phyloP scores from a whole-genome alignment of 1,139 yeast genomes.

The Diutina siamensis region DNA sequence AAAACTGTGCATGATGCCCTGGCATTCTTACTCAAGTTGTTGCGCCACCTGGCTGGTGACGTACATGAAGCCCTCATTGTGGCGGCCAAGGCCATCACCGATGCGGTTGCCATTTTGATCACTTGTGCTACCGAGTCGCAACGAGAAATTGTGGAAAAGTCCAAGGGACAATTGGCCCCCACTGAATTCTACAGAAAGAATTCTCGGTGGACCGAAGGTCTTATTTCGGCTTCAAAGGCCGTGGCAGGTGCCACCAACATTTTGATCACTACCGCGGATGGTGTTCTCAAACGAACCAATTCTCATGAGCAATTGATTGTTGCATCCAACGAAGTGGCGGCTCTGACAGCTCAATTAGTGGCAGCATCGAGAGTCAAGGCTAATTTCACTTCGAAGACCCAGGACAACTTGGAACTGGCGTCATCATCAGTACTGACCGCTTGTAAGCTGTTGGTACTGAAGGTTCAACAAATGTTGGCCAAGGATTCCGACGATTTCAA shows the following conservation, averaged over 20 bases:
- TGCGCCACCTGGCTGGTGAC: slow-evolving; percentile 33
- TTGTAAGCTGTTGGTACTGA: slow-evolving; percentile 58
- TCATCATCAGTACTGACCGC: slow-evolving; percentile 63
- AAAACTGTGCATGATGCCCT: slow-evolving; percentile 59
- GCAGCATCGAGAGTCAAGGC: slow-evolving; percentile 90
- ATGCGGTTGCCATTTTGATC: slow-evolving; percentile 64
- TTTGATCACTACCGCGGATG: slow-evolving; percentile 77
- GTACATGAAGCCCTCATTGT: slow-evolving; percentile 69
- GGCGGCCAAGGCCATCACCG: slow-evolving; percentile 74
- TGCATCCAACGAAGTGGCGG: slow-evolving; percentile 86
- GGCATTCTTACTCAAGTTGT: slow-evolving; percentile 45
- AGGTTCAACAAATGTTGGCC: slow-evolving; percentile 53
- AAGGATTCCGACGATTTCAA: slow-evolving; percentile 10
- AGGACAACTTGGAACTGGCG: slow-evolving; percentile 61
- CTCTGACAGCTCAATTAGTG: slow-evolving; percentile 86
- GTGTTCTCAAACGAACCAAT: slow-evolving; percentile 52
- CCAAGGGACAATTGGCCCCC: slow-evolving; percentile 53
- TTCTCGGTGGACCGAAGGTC: slow-evolving; percentile 91
- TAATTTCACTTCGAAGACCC: slow-evolving; percentile 64
- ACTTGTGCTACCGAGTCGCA: slow-evolving; percentile 76
- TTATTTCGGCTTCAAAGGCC: slow-evolving; percentile 81
- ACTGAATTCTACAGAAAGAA: slow-evolving; percentile 80
- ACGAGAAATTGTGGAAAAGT: slow-evolving; percentile 66
- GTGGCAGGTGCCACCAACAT: slow-evolving; percentile 79
- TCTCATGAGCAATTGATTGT: slow-evolving; percentile 80